Base-by-base conservation (phyloP, 305 asterid genomes). In the Coffea humblotiana region DNA sequence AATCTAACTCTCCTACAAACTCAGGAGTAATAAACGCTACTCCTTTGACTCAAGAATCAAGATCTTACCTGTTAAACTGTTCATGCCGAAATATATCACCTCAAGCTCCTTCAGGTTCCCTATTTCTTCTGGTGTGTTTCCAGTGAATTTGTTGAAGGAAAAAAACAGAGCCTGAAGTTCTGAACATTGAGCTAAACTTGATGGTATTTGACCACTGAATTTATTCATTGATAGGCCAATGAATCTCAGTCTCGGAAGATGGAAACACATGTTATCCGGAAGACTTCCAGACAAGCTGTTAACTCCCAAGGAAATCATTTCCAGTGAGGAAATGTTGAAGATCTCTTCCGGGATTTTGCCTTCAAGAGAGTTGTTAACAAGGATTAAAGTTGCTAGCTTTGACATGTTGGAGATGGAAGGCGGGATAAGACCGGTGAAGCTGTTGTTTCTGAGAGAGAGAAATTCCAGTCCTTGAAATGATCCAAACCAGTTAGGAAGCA, bases 401-500 rank as follows among this genome's bases (percentile, higher is more conserved):
- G 82, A 69, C 32, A 76, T 23, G 79, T 77, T 88, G 8, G 79
- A 80, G 0, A 81, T 6, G 27, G 88, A 80, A 0, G 52, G 16
- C 3, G 82, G 88, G 61, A 84, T 76, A 1, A 47, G 27, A 60
- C 89, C 85, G 0, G 77, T 61, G 47, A 86, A 82, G 37, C 77
- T 84, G 60, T 88, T 88, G 25, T 80, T 84, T 13, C 60, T 12
- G 1, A 86, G 75, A 27, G 52, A 19, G 16, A 85, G 6, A 14
- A 0, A 2, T 10, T 80, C 32, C 2, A 88, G 84, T 35, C 45
- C 56, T 11, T 61, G 35, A 6, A 85, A 58, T 48, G 60, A 19
- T 0, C 75, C 83, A 77, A 87, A 71, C 81, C 85, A 87, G 40
- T 61, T 66, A 10, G 77, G 89, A 32, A 80, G 60, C 54, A 58